A percentile compares a stretch with the other conserved stretches of the same genome.
phyloP scores from a whole-genome alignment of 148 eudicot genomes.

The Tetragonia tetragonoides region DNA sequence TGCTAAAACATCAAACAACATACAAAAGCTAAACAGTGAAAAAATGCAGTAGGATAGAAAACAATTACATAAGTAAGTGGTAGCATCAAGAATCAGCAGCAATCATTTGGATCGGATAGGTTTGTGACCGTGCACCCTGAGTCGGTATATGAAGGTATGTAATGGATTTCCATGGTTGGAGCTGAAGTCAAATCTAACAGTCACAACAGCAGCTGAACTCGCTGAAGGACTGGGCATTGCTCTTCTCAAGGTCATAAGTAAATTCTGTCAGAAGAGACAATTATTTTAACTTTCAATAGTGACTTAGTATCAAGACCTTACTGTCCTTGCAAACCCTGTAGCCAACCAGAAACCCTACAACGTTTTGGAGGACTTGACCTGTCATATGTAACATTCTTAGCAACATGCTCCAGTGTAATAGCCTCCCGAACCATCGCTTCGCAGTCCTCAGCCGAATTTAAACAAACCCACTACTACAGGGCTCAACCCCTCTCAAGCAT shows the following conservation, averaged over 20 bases:
- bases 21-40: constrained; percentile 10
- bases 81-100: constrained; percentile 28
- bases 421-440: too few relatives aligned
- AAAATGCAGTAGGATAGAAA: background rate
- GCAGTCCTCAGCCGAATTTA: too few relatives aligned
- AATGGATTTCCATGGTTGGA: constrained; percentile 74
- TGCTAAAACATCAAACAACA: constrained; percentile 1
- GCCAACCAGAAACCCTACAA: constrained; percentile 76
- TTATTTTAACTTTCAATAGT: constrained; percentile 33
- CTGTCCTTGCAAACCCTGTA: constrained; percentile 32
- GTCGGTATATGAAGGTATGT: constrained; percentile 83
- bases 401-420: too few relatives aligned
- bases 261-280: constrained; percentile 70
- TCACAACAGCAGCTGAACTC: constrained; percentile 43
- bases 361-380: constrained; percentile 85
- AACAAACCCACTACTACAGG: too few relatives aligned
- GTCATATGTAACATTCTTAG: constrained; percentile 88
- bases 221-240: constrained; percentile 78
- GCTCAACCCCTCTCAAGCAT: too few relatives aligned
- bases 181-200: constrained; percentile 61
- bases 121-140: constrained; percentile 84
- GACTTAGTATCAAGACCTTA: constrained; percentile 22
- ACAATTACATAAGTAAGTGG: constrained; percentile 12
- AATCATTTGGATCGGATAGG: constrained; percentile 42
- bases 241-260: constrained; percentile 78